These are phyloP conservation scores for Tardiomyces blankii DNA, from an alignment of 1,139 yeast genomes.

Conservation along the genomic window DNA sequence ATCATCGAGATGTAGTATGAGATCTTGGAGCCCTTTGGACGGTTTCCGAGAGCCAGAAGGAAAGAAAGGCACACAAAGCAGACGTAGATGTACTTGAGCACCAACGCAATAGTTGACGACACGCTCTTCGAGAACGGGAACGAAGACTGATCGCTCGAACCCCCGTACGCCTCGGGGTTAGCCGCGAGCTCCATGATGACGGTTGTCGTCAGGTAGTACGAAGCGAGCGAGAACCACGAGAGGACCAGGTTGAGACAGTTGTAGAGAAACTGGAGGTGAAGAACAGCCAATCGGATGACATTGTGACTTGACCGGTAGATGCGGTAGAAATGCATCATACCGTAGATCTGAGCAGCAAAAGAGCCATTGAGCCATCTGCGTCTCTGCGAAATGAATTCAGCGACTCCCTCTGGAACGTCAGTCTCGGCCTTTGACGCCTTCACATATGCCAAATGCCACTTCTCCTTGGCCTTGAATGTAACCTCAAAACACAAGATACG, in stretches of 20 bases:
- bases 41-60: conserved; percentile 32
- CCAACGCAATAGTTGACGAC: conserved; percentile 24
- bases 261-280: conserved; percentile 69
- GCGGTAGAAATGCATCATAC: conserved; percentile 60
- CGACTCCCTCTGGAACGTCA: conserved; percentile 82
- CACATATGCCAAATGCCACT: conserved; percentile 83
- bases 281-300: conserved; percentile 51
- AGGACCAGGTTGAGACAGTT: conserved; percentile 56
- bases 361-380: conserved; percentile 97
- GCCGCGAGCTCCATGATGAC: conserved; percentile 32
- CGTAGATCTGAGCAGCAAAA: conserved; percentile 85
- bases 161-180: conserved; percentile 25
- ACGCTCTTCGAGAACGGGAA: conserved; percentile 23
- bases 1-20: conserved; percentile 24
- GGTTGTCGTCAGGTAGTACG: conserved; percentile 67
- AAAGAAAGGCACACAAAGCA: conserved; percentile 28
- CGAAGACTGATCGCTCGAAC: conserved; percentile 14
- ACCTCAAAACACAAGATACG: conserved; percentile 90
- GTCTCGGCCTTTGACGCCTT: conserved; percentile 90
- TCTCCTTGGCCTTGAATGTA: conserved; percentile 64
- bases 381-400: conserved; percentile 83
- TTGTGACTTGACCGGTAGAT: conserved; percentile 77
- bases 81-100: conserved; percentile 26
- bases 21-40: conserved; percentile 30
- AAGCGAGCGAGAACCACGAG: conserved; percentile 76